phyloP scores from a whole-genome alignment of 1,284 basidiomycete species.

The Leccinum solheimii region DNA sequence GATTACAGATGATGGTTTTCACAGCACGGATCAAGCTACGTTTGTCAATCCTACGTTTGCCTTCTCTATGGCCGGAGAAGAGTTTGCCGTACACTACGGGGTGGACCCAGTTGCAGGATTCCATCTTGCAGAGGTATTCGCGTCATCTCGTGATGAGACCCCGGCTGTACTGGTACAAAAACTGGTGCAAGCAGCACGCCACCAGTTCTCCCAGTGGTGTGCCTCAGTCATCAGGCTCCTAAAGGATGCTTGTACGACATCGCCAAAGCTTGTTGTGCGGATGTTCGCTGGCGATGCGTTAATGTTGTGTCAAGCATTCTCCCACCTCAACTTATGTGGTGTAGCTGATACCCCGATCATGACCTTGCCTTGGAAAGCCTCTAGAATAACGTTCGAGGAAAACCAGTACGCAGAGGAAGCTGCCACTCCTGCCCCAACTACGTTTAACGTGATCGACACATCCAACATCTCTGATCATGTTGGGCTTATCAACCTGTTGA shows the following conservation, averaged over 20 bases:
- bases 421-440: conserved; percentile 34
- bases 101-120: conserved; percentile 48
- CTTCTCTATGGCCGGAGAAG: conserved; percentile 44
- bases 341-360: conserved; percentile 32
- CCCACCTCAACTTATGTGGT: conserved; percentile 21
- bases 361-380: conserved; percentile 39
- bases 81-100: conserved; percentile 47
- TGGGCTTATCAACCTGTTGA: conserved; percentile 50
- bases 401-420: conserved; percentile 34
- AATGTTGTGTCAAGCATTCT: conserved; percentile 32
- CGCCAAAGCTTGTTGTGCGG: conserved; percentile 27
- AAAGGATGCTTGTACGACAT: conserved; percentile 12
- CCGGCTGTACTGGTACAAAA: conserved; percentile 5
- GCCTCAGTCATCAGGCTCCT: conserved; percentile 16
- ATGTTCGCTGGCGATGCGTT: conserved; percentile 37
- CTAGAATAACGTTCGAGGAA: conserved; percentile 36
- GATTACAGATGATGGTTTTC: conserved; percentile 32
- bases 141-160: conserved; percentile 4
- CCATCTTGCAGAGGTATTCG: conserved; percentile 44
- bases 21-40: conserved; percentile 25
- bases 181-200: conserved; percentile 16
- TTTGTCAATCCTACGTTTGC: conserved; percentile 49
- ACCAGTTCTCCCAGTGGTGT: conserved; percentile 31
- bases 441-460: conserved; percentile 55
- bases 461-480: conserved; percentile 51